Conservation (phyloP, 257 asterid genomes). For the Euphrasia confusa region DNA sequence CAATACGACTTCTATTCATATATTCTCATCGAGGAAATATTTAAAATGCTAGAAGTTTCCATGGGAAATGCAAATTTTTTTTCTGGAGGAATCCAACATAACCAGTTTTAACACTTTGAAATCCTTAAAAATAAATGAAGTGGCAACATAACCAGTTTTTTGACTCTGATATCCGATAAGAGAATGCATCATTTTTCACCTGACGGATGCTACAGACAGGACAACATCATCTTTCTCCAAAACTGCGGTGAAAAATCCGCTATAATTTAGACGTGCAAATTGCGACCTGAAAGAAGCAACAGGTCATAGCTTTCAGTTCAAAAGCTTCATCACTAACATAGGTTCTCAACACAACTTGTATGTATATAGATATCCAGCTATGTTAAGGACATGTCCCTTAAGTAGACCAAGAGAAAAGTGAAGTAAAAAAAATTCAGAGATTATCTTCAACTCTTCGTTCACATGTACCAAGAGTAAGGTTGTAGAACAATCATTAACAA, state of each 20-base stretch:
- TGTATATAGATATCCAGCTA: not conserved
- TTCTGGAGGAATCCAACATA: slow-evolving; percentile 11
- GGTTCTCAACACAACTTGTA: slow-evolving; percentile 8
- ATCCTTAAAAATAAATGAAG: slow-evolving; percentile 13
- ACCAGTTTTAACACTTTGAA: slow-evolving; percentile 7
- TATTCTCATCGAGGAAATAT: not conserved
- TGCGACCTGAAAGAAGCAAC: slow-evolving; percentile 42
- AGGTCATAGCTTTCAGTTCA: slow-evolving; percentile 23
- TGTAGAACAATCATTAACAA: not conserved
- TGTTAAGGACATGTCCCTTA: slow-evolving; percentile 3
- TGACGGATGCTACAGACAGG: slow-evolving; percentile 82
- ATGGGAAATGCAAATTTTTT: too few relatives aligned
- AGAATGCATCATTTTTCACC: slow-evolving; percentile 41
- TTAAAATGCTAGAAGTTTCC: slow-evolving; percentile 2
- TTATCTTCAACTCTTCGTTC: slow-evolving; percentile 19
- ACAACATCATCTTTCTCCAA: slow-evolving; percentile 84
- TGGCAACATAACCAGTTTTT: too few relatives aligned
- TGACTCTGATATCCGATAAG: slow-evolving; percentile 5
- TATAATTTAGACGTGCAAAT: slow-evolving; percentile 74
- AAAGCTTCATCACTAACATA: slow-evolving; percentile 10
- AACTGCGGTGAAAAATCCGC: slow-evolving; percentile 73
- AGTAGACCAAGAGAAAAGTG: not conserved
- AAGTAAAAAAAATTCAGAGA: not conserved
- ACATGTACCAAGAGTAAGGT: slow-evolving; percentile 16
- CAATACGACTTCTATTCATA: not conserved